Evolutionary conservation across 768 basidiomycete genomes (phyloP).

Genomic region (Rhodosporidiobolus sp.): DNA sequence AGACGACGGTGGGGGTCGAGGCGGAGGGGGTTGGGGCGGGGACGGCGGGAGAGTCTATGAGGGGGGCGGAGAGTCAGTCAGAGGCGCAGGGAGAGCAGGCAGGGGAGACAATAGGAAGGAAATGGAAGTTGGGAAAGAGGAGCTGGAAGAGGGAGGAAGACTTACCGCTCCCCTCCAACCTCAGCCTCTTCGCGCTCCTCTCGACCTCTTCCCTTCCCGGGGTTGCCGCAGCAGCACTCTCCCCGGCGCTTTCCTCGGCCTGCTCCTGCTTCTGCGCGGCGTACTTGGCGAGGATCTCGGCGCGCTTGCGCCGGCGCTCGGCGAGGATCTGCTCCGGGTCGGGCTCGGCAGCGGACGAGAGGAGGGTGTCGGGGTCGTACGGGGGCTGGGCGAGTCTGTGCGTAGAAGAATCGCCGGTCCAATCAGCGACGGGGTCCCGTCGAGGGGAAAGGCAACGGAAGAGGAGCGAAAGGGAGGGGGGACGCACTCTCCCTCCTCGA

Average conservation of each 20-base stretch:
- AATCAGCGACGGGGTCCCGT: not conserved
- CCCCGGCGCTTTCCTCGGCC: not conserved
- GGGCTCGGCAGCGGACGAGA: slow-evolving; percentile 57
- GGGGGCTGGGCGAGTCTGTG: slow-evolving; percentile 16
- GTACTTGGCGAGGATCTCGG: slow-evolving; percentile 78
- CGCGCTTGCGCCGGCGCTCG: slow-evolving; percentile 66
- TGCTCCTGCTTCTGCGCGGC: slow-evolving; percentile 5
- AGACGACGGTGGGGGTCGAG: not conserved
- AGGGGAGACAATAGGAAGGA: no score
- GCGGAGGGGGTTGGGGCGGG: not conserved
- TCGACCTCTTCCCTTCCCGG: slow-evolving; percentile 26
- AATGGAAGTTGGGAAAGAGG: no score
- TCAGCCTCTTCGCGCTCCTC: slow-evolving; percentile 20
- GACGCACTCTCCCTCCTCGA: slow-evolving; percentile 35
- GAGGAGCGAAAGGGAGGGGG: not conserved
- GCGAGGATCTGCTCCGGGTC: slow-evolving; percentile 57
- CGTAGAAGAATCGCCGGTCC: not conserved
- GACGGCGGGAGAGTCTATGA: slow-evolving; percentile 8
- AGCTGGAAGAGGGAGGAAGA: not conserved
- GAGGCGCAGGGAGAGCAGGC: no score
- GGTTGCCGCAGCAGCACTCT: not conserved
- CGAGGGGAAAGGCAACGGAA: no score
- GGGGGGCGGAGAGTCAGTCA: not conserved
- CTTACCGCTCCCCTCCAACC: slow-evolving; percentile 28
- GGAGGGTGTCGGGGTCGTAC: slow-evolving; percentile 50